These are phyloP conservation scores for Drosera spatulata DNA, from an alignment of 179 eudicot genomes.

Conservation along the genomic window DNA sequence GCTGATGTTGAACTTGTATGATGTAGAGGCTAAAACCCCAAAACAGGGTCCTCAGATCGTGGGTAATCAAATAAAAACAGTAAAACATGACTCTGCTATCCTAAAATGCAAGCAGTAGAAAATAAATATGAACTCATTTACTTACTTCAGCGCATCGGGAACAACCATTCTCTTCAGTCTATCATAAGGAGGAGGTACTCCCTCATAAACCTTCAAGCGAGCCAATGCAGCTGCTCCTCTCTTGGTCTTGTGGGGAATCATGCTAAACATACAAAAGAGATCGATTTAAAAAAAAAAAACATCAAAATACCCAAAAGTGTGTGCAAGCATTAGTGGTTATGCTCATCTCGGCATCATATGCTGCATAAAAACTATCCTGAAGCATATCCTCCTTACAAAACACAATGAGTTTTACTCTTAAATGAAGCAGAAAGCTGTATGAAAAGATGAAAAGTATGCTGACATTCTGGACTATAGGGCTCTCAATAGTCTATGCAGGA, in stretches of 20 bases:
- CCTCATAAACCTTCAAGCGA: conserved; percentile 74
- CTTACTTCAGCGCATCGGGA: conserved; percentile 80
- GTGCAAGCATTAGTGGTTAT: neutral
- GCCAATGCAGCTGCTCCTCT: conserved; percentile 85
- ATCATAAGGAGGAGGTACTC: conserved; percentile 25
- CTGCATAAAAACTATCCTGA: no score
- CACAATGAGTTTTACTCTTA: no score
- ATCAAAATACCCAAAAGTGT: neutral
- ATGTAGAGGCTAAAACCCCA: neutral
- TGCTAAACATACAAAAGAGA: conserved; percentile 13
- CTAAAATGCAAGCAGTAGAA: neutral
- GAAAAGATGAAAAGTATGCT: no score
- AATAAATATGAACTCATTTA: conserved; percentile 8
- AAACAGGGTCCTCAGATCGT: neutral
- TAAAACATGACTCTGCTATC: neutral
- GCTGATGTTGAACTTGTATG: neutral
- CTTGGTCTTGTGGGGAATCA: conserved; percentile 87
- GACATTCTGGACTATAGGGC: no score
- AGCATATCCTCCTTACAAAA: no score
- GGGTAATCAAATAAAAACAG: neutral
- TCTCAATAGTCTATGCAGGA: no score
- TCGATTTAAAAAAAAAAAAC: neutral
- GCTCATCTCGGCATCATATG: no score
- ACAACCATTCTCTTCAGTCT: conserved; percentile 65
- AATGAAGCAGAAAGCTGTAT: no score